Evolutionary conservation across 306 rosid species (phyloP), one percentile per base, ranked within the genome.

Genomic region (Begonia peltatifolia): DNA sequence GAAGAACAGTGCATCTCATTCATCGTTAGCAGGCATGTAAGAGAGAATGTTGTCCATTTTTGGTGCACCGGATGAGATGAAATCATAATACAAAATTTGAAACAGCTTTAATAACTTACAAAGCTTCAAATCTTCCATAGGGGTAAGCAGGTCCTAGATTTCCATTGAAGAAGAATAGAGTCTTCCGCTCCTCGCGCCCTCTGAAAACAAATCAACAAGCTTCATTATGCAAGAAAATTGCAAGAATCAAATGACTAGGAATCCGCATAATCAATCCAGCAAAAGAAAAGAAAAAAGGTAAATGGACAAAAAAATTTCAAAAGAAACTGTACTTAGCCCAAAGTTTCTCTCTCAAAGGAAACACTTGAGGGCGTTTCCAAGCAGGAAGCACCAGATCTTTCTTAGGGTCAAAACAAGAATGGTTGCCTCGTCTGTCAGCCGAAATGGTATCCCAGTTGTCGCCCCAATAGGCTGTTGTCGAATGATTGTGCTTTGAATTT

Each of bases 321-420:
- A 44, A 44, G 6, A 44, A 44, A 10, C 20, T 41, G 50, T 72
- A 90, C 99, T 92, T 57, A 51, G 83, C 67, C 99, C 94, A 80
- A 64, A 80, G 68, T 71, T 83, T 83, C 43, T 69, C 68, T 62
- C 73, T 53, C 61, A 90, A 53, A 62, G 68, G 62, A 59, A 41
- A 50, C 59, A 47, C 79, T 68, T 90, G 77, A 6, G 95, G 99
- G 54, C 72, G 76, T 76, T 90, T 90, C 99, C 99, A 90, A 44
- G 99, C 85, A 65, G 99, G 99, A 72, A 90, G 84, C 55, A 90
- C 95, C 9, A 90, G 95, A 76, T 90, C 99, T 75, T 90, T 90
- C 25, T 67, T 74, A 49, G 95, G 95, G 68, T 90, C 95, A 58
- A 90, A 90, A 74, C 99, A 90, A 5, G 94, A 79, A 72, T 90